Percentiles rank a stretch among this genome's conserved stretches.
Evolutionary conservation across 257 asterid genomes (phyloP).

Genomic region (Voacanga thouarsii): DNA sequence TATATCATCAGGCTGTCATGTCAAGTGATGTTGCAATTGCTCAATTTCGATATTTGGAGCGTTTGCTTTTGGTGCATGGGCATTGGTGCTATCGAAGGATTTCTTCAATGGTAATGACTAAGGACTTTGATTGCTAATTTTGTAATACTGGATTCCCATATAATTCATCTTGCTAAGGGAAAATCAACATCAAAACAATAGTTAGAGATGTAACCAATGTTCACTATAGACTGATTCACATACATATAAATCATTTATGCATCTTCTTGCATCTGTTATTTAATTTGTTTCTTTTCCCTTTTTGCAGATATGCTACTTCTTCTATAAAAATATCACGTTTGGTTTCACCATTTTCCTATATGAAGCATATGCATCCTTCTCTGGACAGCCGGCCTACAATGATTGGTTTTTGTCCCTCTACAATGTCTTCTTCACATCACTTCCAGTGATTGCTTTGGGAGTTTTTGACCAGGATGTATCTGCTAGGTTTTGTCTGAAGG

Average conservation of each 20-base stretch:
- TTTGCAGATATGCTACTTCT: slow-evolving; percentile 76
- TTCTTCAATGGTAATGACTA: slow-evolving; percentile 64
- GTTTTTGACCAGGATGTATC: slow-evolving; percentile 75
- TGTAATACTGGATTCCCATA: background rate
- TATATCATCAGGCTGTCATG: slow-evolving; percentile 71
- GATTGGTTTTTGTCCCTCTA: slow-evolving; percentile 65
- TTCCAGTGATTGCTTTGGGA: slow-evolving; percentile 64
- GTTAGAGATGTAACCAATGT: background rate
- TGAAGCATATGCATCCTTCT: slow-evolving; percentile 63
- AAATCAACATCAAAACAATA: background rate
- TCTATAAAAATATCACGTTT: slow-evolving; percentile 68
- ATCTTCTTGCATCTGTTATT: slow-evolving; percentile 9
- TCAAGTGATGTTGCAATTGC: slow-evolving; percentile 91
- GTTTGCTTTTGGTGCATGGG: slow-evolving; percentile 89
- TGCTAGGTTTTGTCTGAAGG: slow-evolving; percentile 48
- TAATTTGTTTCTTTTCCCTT: slow-evolving; percentile 6
- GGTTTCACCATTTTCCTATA: slow-evolving; percentile 67
- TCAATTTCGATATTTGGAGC: slow-evolving; percentile 76
- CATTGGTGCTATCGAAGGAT: slow-evolving; percentile 98
- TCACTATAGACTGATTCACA: background rate
- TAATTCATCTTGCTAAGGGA: background rate
- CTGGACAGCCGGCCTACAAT: slow-evolving; percentile 70
- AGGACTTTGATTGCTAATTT: background rate
- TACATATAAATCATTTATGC: background rate
- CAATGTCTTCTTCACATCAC: slow-evolving; percentile 66